Evolutionary conservation across 169 alveolate genomes (phyloP).

Genomic region (Eimeria maxima): DNA sequence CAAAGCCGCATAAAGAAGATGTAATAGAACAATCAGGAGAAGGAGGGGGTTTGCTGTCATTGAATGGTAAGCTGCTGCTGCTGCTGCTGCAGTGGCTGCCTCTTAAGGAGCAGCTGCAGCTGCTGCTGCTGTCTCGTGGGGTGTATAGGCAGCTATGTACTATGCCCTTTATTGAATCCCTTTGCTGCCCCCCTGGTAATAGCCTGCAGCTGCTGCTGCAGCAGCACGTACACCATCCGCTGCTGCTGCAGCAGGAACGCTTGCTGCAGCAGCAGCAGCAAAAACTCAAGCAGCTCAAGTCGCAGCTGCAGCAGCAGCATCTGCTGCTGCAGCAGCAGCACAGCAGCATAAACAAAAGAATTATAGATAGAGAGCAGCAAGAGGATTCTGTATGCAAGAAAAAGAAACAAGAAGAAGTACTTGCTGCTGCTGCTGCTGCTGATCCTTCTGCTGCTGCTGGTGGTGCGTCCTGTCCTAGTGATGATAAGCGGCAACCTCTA

Average conservation of each 20-base stretch:
- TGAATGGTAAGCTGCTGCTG: background rate
- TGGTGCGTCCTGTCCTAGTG: too few species aligned
- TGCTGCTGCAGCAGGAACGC: conserved; percentile 11
- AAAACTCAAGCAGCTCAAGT: conserved; percentile 22
- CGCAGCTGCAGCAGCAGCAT: conserved; percentile 19
- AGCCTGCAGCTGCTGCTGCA: conserved; percentile 22
- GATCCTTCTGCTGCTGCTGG: too few species aligned
- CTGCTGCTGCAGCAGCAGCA: conserved; percentile 4
- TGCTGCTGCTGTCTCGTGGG: conserved; percentile 44
- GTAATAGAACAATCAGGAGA: too few species aligned
- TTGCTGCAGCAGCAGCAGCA: conserved; percentile 41
- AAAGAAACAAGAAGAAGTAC: background rate
- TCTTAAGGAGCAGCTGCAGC: conserved; percentile 21
- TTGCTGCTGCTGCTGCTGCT: too few species aligned
- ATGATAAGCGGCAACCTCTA: too few species aligned
- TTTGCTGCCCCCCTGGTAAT: conserved; percentile 14
- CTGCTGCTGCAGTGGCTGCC: conserved; percentile 6
- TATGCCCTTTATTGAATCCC: background rate
- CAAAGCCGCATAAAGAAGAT: background rate
- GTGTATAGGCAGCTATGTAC: conserved; percentile 33
- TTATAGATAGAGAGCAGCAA: background rate
- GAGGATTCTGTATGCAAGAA: background rate
- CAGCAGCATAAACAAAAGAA: background rate
- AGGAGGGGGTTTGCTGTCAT: background rate
- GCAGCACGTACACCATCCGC: conserved; percentile 3